A percentile compares a stretch with the other conserved stretches of the same genome.
These are phyloP conservation scores for Mikania micrantha DNA, from an alignment of 129 eudicot genomes.

Conservation along the genomic window DNA sequence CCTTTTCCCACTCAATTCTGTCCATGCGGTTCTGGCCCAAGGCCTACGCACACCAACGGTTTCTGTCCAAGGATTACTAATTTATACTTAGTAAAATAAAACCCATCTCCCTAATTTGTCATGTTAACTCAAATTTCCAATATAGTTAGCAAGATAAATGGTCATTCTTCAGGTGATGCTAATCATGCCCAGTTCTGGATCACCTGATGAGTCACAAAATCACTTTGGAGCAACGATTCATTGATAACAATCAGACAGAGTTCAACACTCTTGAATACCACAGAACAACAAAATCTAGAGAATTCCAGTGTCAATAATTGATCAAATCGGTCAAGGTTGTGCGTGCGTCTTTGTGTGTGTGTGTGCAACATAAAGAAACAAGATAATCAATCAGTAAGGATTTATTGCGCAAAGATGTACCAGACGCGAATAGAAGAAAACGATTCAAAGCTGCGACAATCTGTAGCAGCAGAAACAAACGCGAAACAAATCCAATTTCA, in stretches of 20 bases:
- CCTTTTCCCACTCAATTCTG: neutral
- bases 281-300: neutral
- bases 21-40: too few species aligned
- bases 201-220: conserved; percentile 2
- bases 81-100: neutral
- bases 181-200: too few species aligned
- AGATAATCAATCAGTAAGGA: neutral
- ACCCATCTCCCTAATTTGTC: neutral
- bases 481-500: conserved; percentile 22
- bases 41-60: neutral
- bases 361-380: neutral
- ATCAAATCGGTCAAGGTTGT: neutral
- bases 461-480: conserved; percentile 36
- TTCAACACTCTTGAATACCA: neutral
- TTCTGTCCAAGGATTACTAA: neutral
- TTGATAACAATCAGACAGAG: neutral
- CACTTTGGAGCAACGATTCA: neutral
- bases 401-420: conserved; percentile 21
- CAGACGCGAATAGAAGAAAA: conserved; percentile 37
- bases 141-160: neutral
- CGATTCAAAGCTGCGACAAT: conserved; percentile 29
- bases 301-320: conserved; percentile 1
- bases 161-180: neutral
- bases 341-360: neutral
- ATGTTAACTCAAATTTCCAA: neutral